These are phyloP conservation scores for Phytophthora fragariae DNA, from an alignment of 352 stramenopile genomes.

Conservation along the genomic window DNA sequence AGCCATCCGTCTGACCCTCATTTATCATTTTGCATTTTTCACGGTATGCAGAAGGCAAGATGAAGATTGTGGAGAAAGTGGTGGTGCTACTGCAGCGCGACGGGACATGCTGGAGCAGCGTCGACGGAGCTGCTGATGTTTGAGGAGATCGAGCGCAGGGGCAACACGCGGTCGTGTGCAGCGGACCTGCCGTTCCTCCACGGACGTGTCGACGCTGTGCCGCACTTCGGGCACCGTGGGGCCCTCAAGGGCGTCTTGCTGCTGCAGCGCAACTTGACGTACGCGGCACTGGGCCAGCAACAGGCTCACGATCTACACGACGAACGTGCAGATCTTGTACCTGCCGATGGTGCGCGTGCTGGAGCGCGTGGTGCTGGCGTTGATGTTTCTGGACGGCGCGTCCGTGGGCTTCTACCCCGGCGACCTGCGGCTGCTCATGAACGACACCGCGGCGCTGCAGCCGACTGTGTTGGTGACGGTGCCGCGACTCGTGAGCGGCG, in stretches of 20 bases:
- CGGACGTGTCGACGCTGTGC: conserved; percentile 92
- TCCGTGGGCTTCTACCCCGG: conserved; percentile 77
- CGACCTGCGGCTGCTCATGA: conserved; percentile 89
- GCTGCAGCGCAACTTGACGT: conserved; percentile 75
- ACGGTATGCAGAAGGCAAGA: no score
- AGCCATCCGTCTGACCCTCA: no score
- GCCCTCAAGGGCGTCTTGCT: conserved; percentile 95
- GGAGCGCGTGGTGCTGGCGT: conserved; percentile 90
- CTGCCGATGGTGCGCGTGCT: conserved; percentile 96
- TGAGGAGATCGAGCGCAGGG: conserved; percentile 36
- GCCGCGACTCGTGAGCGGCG: conserved; percentile 89
- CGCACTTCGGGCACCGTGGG: conserved; percentile 95
- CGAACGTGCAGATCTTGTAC: conserved; percentile 94
- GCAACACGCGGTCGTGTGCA: conserved; percentile 29
- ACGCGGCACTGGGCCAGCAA: conserved; percentile 20
- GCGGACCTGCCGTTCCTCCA: conserved; percentile 42
- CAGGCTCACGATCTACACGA: conserved; percentile 38
- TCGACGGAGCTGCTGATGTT: conserved; percentile 41
- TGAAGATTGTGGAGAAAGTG: no score
- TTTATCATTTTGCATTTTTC: no score
- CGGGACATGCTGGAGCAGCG: no score
- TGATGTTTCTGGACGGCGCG: conserved; percentile 83
- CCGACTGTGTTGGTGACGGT: no score
- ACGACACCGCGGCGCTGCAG: no score
- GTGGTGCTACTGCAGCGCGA: no score